Evolutionary conservation across 805 yeast species (phyloP), one percentile per base, ranked within the genome.

Genomic region (Candida pini): DNA sequence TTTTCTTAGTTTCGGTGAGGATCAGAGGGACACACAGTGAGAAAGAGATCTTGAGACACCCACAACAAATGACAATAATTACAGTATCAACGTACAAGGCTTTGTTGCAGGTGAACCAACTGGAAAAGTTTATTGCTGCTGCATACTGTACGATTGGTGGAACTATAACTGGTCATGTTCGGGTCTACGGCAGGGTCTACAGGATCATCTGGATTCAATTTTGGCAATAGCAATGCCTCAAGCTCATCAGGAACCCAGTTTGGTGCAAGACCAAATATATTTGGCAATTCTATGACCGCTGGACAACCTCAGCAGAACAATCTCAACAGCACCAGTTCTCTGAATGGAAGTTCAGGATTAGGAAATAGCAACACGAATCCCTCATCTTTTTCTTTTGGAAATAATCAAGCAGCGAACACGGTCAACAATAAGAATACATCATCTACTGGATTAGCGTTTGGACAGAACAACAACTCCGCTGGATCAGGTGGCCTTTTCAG

Each of bases 321-420:
- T n/a, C n/a, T n/a, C n/a, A n/a, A n/a, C 6, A 45, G 48, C 3
- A 21, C 35, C 21, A 47, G 31, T 36, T 46, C 46, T 15, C 31
- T 44, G 18, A 23, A 30, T 9, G 40, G 38, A n/a, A 19, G 18
- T n/a, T 21, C 17, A 18, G 13, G 26, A 12, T 26, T 22, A 7
- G 21, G 18, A 9, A 23, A 13, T 18, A 28, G 35, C 18, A 36
- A 30, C 17, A 12, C 33, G 3, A 28, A 9, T 13, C 10, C 14
- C 33, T 34, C 55, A n/a, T 82, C 82, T 45, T 76, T 74, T 20
- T 72, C 81, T 49, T 76, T 79, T 2, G 80, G 81, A 45, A 76
- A 61, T n/a, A 75, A 54, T 41, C 73, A 76, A 0, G 80, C 79
- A 5, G 68, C 19, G 10, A 67, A 48, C 81, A 81, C 25, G 10